Conservation (phyloP, 2,329 filamentous ascomycete species). For the Fusarium pseudoanthophilum region DNA sequence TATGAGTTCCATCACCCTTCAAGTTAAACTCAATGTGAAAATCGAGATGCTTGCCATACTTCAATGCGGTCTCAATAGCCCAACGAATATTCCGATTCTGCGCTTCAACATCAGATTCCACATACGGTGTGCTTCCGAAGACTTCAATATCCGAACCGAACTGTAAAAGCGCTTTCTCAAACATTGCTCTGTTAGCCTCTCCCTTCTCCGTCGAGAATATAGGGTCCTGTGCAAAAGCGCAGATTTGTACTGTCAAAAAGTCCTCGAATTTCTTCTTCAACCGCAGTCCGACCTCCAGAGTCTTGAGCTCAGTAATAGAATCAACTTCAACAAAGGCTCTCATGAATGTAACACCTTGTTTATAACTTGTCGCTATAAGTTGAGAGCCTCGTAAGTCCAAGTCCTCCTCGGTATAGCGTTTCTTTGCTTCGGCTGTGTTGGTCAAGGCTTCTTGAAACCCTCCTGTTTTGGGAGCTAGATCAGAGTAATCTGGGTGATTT, state of each 20-base stretch:
- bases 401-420: constrained; percentile 14
- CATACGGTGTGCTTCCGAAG: neutral
- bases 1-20: neutral
- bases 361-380: constrained; percentile 6
- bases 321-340: constrained; percentile 20
- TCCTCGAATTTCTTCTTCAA: neutral
- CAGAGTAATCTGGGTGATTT: constrained; percentile 1
- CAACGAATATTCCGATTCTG: neutral
- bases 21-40: constrained; percentile 18
- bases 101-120: neutral
- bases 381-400: constrained; percentile 18
- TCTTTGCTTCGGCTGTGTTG: constrained; percentile 21
- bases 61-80: neutral
- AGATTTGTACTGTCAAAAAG: constrained; percentile 2
- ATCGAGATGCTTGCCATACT: neutral
- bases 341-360: neutral
- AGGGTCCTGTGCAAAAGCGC: constrained; percentile 18
- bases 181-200: neutral
- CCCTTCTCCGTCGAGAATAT: constrained; percentile 13
- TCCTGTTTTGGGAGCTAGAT: neutral
- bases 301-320: neutral
- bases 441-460: constrained; percentile 6
- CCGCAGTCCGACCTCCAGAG: neutral
- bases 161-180: neutral
- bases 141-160: neutral